A percentile compares a stretch with the other conserved stretches of the same genome.
These are phyloP conservation scores for Phoma herbarum DNA, from an alignment of 2,329 filamentous ascomycete genomes.

Conservation along the genomic window DNA sequence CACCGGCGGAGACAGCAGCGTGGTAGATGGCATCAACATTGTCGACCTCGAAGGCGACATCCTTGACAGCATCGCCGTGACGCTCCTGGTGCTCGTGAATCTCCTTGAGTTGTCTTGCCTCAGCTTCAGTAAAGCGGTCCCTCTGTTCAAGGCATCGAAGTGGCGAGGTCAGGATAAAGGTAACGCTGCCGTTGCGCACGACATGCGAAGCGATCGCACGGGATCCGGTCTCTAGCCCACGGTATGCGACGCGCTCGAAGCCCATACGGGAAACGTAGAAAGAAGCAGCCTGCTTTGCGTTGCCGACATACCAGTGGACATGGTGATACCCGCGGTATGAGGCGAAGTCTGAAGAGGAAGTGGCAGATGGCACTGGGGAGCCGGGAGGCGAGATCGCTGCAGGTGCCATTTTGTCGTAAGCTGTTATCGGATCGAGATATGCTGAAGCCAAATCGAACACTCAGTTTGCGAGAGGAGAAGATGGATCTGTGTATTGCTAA, in stretches of 20 bases:
- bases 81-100: conserved; percentile 84
- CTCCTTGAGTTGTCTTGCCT: conserved; percentile 72
- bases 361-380: conserved; percentile 40
- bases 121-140: conserved; percentile 57
- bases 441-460: background rate
- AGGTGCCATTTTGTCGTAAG: conserved; percentile 41
- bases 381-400: conserved; percentile 54
- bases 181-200: conserved; percentile 76
- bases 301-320: conserved; percentile 95
- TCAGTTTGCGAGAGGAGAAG: background rate
- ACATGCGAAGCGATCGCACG: conserved; percentile 85
- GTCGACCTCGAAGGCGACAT: conserved; percentile 95
- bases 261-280: conserved; percentile 91
- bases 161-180: conserved; percentile 86
- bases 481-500: conserved; percentile 8
- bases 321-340: conserved; percentile 87
- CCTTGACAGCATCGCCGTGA: conserved; percentile 94
- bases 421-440: background rate
- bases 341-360: conserved; percentile 49
- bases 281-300: conserved; percentile 91
- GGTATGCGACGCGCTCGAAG: conserved; percentile 83
- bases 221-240: conserved; percentile 86
- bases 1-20: conserved; percentile 73
- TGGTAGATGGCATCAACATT: conserved; percentile 81
- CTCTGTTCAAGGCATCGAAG: conserved; percentile 62